Base-by-base conservation (phyloP, 768 basidiomycete species). In the Naganishia randhawae region DNA sequence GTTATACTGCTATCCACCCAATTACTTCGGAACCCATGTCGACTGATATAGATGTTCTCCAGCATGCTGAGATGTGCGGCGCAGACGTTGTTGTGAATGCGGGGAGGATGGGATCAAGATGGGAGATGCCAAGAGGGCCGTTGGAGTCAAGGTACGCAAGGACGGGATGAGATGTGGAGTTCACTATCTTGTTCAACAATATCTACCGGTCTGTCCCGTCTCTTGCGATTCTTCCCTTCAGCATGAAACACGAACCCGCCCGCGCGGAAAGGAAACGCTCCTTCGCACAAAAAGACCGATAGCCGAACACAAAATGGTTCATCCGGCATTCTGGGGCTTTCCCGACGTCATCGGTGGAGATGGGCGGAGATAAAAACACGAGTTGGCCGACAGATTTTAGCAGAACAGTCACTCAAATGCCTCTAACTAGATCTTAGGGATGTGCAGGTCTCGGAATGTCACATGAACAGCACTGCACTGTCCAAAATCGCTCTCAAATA, bases 11-110 rank as follows among this genome's bases (percentile, higher is more conserved):
- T 74, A 37, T 78, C 75, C 32, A 80, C 67, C 79, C 79, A 80
- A 52, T 78, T 80, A 11, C 51, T 55, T 71, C 77, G 66, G 71
- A 78, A 78, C 0, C 76, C 79, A 74, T 77, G 76, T 32, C 79
- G 66, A 42, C 74, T 73, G 66, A 80, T 71, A 66, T 78, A 80
- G 68, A 80, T 76, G 63, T 74, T 73, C 62, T 80, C 78, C 13
- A 80, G 65, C 75, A 76, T 77, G 14, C 13, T 54, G 61, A n/a
- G 50, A 4, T 14, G 39, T 14, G 9, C 27, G 22, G 11, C 14
- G 25, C 27, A 31, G 4, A 29, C 27, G 19, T 53, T 27, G 41
- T 52, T 14, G 8, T 55, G 33, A 32, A 33, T 22, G 31, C 32
- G 16, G 16, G 54, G 35, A 55, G 37, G 54, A 22, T 55, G 1